Conservation (phyloP, 2,329 filamentous ascomycete genomes). For the Alternaria sp. region DNA sequence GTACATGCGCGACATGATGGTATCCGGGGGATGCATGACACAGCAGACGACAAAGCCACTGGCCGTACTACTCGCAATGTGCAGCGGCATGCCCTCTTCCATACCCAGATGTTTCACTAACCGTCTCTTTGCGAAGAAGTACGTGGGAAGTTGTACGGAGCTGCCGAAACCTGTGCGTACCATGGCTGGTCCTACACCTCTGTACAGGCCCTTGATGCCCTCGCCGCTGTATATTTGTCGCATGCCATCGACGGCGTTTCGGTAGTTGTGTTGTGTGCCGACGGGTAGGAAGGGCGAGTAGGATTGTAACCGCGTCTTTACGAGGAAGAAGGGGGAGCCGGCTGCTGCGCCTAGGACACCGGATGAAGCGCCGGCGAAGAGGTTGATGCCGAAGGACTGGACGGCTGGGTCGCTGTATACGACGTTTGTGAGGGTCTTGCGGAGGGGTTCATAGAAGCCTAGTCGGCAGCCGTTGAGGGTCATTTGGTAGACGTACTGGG, state of each 20-base stretch:
- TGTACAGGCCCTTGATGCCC: slow-evolving; percentile 81
- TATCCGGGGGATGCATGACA: slow-evolving; percentile 98
- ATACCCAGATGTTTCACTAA: slow-evolving; percentile 83
- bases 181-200: slow-evolving; percentile 92
- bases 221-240: slow-evolving; percentile 78
- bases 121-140: slow-evolving; percentile 94
- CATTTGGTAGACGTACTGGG: slow-evolving; percentile 89
- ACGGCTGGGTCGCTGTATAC: slow-evolving; percentile 75
- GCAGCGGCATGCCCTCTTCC: slow-evolving; percentile 87
- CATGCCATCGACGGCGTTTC: slow-evolving; percentile 83
- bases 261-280: slow-evolving; percentile 94
- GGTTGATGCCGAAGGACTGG: slow-evolving; percentile 89
- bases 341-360: slow-evolving; percentile 91
- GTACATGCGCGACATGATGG: slow-evolving; percentile 98
- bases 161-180: slow-evolving; percentile 94
- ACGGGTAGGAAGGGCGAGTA: slow-evolving; percentile 92
- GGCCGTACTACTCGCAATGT: slow-evolving; percentile 84
- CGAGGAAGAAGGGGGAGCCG: slow-evolving; percentile 94
- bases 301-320: slow-evolving; percentile 95
- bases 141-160: slow-evolving; percentile 94
- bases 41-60: slow-evolving; percentile 97
- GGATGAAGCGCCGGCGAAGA: slow-evolving; percentile 87
- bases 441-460: slow-evolving; percentile 96
- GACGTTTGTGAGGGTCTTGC: slow-evolving; percentile 70
- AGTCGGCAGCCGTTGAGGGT: slow-evolving; percentile 95